Evolutionary conservation across 108 stramenopile genomes (phyloP), one percentile per base, ranked within the genome.

Genomic region (Bacterosira constricta): DNA sequence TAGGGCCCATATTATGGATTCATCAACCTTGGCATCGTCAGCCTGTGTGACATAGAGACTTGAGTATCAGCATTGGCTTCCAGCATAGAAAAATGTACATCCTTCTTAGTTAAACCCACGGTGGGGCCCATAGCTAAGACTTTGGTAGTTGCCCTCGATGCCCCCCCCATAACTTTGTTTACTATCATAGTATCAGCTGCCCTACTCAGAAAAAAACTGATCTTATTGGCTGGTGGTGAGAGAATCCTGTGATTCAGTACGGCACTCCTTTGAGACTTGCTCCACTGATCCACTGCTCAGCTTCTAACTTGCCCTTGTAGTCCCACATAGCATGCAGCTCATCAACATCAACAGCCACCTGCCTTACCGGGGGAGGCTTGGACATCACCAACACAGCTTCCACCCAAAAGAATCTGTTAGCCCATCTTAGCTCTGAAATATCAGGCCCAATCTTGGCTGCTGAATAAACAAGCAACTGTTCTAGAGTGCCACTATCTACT

Each of bases 241-340:
- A n/a, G n/a, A n/a, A n/a, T n/a, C n/a, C n/a, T n/a, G n/a, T n/a
- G n/a, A n/a, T n/a, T n/a, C n/a, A n/a, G n/a, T n/a, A n/a, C n/a
- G n/a, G n/a, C n/a, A n/a, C n/a, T n/a, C n/a, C n/a, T n/a, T n/a
- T n/a, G n/a, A n/a, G n/a, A n/a, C n/a, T 2, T 12, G 17, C 15
- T 63, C 62, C 23, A 46, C 41, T 63, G 46, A 9, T 45, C 4
- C 11, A n/a, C n/a, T n/a, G n/a, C n/a, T n/a, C n/a, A n/a, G 25
- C 15, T 46, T 29, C 27, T 30, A 31, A 6, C 37, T 63, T 50
- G 41, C 62, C 62, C 21, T 25, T 26, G 31, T 63, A 63, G 21
- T 63, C 41, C 62, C 62, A 63, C 17, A 63, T 63, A 7, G 62
- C 62, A 46, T 13, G 11, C 1, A 63, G 47, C 29, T 45, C 62